A percentile compares a stretch with the other conserved stretches of the same genome.
These are phyloP conservation scores for Eremothecium cymbalariae DNA, from an alignment of 1,139 yeast species.

Conservation along the genomic window DNA sequence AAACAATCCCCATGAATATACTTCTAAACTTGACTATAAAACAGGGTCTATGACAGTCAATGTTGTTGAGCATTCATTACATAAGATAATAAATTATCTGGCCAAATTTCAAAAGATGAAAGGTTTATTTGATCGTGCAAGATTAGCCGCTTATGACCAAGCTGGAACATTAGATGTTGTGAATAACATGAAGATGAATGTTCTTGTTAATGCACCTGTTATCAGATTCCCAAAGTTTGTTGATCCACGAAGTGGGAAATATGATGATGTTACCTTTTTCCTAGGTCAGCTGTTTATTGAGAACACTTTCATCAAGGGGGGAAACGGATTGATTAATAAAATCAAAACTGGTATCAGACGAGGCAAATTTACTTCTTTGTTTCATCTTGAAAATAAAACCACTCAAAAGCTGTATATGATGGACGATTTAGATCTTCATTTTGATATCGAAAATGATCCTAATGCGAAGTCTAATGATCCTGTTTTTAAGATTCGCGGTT, in stretches of 20 bases:
- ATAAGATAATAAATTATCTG: conserved; percentile 57
- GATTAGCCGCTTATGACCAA: conserved; percentile 72
- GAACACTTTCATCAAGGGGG: conserved; percentile 44
- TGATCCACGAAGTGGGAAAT: conserved; percentile 36
- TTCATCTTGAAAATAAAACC: conserved; percentile 41
- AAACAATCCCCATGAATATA: conserved; percentile 41
- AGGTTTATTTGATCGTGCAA: conserved; percentile 73
- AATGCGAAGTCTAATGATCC: conserved; percentile 41
- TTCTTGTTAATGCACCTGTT: conserved; percentile 72
- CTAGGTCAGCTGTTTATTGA: conserved; percentile 76
- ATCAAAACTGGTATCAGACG: conserved; percentile 65
- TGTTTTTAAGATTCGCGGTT: conserved; percentile 47
- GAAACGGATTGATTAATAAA: conserved; percentile 37
- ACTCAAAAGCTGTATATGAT: conserved; percentile 58
- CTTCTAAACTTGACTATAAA: conserved; percentile 54
- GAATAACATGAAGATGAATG: conserved; percentile 59
- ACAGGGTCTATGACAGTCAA: conserved; percentile 70
- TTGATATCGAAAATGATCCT: conserved; percentile 52
- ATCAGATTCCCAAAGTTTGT: conserved; percentile 64
- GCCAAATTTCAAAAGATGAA: conserved; percentile 81
- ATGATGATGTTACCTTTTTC: conserved; percentile 61
- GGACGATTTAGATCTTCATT: conserved; percentile 57
- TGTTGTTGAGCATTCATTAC: conserved; percentile 74
- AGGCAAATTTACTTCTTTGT: conserved; percentile 54
- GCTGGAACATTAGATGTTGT: conserved; percentile 34